Percentiles rank a stretch among this genome's conserved stretches.
These are phyloP conservation scores for Colletotrichum navitas DNA, from an alignment of 2,329 filamentous ascomycete genomes.

Conservation along the genomic window DNA sequence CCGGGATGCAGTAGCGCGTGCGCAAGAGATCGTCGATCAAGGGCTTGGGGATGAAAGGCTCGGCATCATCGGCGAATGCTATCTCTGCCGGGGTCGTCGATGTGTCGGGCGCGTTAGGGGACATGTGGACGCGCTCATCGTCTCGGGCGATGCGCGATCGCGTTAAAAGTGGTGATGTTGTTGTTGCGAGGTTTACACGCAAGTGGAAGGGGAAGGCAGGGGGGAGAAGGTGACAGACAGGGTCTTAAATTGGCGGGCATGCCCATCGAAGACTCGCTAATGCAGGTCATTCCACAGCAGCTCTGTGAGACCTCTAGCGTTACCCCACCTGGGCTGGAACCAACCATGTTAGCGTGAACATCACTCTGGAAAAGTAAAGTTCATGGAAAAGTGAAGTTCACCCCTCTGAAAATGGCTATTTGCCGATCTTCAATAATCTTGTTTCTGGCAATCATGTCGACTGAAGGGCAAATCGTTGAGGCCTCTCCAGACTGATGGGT, in stretches of 20 bases:
- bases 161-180: conserved; percentile 25
- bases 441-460: background rate
- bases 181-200: conserved; percentile 1
- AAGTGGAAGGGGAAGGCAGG: background rate
- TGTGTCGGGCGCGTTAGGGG: conserved; percentile 31
- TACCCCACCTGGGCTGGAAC: background rate
- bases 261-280: conserved; percentile 18
- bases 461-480: background rate
- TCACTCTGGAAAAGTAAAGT: background rate
- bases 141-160: conserved; percentile 10
- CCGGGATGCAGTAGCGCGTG: conserved; percentile 61
- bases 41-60: conserved; percentile 51
- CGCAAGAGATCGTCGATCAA: conserved; percentile 63
- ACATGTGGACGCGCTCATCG: conserved; percentile 40
- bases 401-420: background rate
- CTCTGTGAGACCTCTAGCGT: background rate
- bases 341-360: too few species aligned
- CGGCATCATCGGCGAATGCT: conserved; percentile 45
- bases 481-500: background rate
- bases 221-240: background rate
- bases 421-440: background rate
- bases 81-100: conserved; percentile 17
- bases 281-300: conserved; percentile 1
- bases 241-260: background rate
- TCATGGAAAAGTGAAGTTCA: background rate